Percentiles rank a stretch among this genome's conserved stretches.
phyloP scores from a whole-genome alignment of 2,329 filamentous ascomycete species.

The Hypoxylon sp. region DNA sequence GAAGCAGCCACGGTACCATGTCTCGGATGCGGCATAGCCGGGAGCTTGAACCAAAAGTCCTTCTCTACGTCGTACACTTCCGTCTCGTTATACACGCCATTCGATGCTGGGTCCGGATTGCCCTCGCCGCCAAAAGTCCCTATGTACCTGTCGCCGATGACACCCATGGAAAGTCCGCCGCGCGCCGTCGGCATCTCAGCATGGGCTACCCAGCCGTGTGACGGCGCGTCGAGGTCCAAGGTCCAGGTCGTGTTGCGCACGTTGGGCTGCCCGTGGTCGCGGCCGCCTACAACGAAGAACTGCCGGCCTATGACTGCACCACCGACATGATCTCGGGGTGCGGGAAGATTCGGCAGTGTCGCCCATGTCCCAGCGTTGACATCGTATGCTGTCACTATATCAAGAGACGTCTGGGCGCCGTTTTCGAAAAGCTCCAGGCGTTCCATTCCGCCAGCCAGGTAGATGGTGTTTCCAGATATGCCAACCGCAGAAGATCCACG shows the following conservation, averaged over 20 bases:
- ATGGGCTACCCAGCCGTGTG: slow-evolving; percentile 47
- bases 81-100: slow-evolving; percentile 26
- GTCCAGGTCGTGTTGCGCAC: slow-evolving; percentile 52
- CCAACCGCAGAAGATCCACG: slow-evolving; percentile 52
- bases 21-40: slow-evolving; percentile 27
- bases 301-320: slow-evolving; percentile 48
- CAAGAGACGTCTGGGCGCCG: slow-evolving; percentile 33
- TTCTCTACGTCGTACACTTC: slow-evolving; percentile 25
- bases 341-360: slow-evolving; percentile 50
- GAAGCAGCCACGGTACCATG: slow-evolving; percentile 28
- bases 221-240: slow-evolving; percentile 48
- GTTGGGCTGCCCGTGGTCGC: slow-evolving; percentile 49
- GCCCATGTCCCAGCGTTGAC: slow-evolving; percentile 46
- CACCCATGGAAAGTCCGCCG: slow-evolving; percentile 47
- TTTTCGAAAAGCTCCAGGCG: slow-evolving; percentile 43
- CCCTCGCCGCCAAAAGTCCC: slow-evolving; percentile 31
- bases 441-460: slow-evolving; percentile 54
- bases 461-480: slow-evolving; percentile 49
- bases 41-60: slow-evolving; percentile 19
- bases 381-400: slow-evolving; percentile 50
- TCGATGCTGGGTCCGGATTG: slow-evolving; percentile 22
- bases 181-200: slow-evolving; percentile 54
- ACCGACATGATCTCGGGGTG: slow-evolving; percentile 52
- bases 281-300: slow-evolving; percentile 55
- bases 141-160: slow-evolving; percentile 24